Evolutionary conservation across 2,329 filamentous ascomycete species (phyloP).

Genomic region (Periconia macrospinosa): DNA sequence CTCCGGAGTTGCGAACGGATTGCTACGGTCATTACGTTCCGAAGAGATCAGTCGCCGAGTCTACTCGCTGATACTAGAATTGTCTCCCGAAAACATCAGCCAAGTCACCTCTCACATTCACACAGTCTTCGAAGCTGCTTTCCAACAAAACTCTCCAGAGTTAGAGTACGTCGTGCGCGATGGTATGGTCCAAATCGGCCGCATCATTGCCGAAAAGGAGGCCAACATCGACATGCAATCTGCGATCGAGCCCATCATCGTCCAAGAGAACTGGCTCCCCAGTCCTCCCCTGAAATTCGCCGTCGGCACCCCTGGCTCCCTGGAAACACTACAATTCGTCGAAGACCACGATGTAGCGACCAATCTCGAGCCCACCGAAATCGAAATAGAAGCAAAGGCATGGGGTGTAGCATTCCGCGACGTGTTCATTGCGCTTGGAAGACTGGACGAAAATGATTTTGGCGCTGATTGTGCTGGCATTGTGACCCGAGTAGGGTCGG

Average conservation of each 20-base stretch:
- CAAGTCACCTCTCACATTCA: too few species aligned
- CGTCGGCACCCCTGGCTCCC: constrained; percentile 5
- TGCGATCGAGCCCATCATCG: not conserved
- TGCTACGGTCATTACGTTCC: too few species aligned
- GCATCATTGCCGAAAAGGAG: constrained; percentile 1
- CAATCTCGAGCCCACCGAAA: not conserved
- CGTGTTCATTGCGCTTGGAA: constrained; percentile 13
- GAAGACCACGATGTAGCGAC: constrained; percentile 1
- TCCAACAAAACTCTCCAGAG: not conserved
- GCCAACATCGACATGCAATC: not conserved
- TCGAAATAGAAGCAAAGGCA: constrained; percentile 7
- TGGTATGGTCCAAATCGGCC: constrained; percentile 2
- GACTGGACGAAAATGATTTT: constrained; percentile 5
- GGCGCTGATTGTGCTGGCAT: constrained; percentile 14
- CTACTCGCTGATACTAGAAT: too few species aligned
- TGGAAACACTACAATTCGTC: constrained; percentile 10
- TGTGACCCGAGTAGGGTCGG: constrained; percentile 5
- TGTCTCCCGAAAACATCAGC: too few species aligned
- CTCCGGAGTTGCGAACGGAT: not conserved
- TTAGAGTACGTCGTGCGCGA: constrained; percentile 8
- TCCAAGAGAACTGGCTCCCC: not conserved
- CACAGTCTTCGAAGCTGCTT: too few species aligned
- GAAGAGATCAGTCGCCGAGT: too few species aligned
- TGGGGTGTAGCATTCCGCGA: constrained; percentile 13
- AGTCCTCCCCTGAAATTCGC: constrained; percentile 14